Evolutionary conservation across 352 stramenopile genomes (phyloP).

Genomic region (Phytophthora colocasiae): DNA sequence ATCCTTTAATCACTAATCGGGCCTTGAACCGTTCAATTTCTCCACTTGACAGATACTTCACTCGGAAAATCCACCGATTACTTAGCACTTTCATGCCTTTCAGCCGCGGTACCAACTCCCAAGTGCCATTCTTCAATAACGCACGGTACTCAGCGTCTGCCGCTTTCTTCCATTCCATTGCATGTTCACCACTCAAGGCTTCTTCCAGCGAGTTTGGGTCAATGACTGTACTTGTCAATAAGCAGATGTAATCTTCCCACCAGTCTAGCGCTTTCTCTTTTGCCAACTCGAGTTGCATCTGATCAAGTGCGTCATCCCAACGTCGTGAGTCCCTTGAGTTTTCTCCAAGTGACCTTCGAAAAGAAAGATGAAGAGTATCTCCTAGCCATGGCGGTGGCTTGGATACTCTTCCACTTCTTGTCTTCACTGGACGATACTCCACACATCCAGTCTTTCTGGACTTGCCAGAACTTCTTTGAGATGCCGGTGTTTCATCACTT

Average conservation of each 20-base stretch:
- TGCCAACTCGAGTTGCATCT: conserved; percentile 9
- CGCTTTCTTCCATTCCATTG: not conserved
- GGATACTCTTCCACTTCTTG: conserved; percentile 4
- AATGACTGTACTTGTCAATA: not conserved
- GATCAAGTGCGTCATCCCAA: conserved; percentile 5
- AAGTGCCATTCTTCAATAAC: conserved; percentile 12
- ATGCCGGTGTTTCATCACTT: not conserved
- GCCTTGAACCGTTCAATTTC: too few relatives aligned
- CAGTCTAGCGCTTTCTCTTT: conserved; percentile 10
- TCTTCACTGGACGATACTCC: not conserved
- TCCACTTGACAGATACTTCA: too few relatives aligned
- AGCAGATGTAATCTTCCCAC: conserved; percentile 16
- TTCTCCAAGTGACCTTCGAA: not conserved
- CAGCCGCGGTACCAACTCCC: conserved; percentile 1
- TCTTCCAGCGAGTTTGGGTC: conserved; percentile 4
- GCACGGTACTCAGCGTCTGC: not conserved
- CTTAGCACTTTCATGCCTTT: not conserved
- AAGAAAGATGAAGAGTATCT: conserved; percentile 5
- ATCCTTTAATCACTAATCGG: too few relatives aligned
- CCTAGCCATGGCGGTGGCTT: conserved; percentile 1
- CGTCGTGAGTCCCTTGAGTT: not conserved
- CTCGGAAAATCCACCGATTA: too few relatives aligned
- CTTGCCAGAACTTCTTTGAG: not conserved
- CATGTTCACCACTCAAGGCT: not conserved
- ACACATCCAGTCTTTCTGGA: not conserved